A percentile compares a stretch with the other conserved stretches of the same genome.
Conservation (phyloP, 78 protist species). For the slime mould (Dictyostelium discoideum) region dicty_2.7 NC_007091.3:1487501-1488000, state of each 20-base stretch:
- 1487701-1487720: too few relatives aligned
- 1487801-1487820: too few relatives aligned
- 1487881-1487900: conserved; percentile 80
- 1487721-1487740: too few relatives aligned
- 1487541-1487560: conserved; percentile 93
- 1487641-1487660: too few relatives aligned
- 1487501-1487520: conserved; percentile 96
- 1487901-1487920: conserved; percentile 93
- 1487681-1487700: neutral
- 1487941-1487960: conserved; percentile 79
- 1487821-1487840: too few relatives aligned
- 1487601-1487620: conserved; percentile 63
- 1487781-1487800: too few relatives aligned
- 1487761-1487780: too few relatives aligned
- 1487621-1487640: too few relatives aligned
- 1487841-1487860: too few relatives aligned
- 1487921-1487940: conserved; percentile 92
- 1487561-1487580: conserved; percentile 82
- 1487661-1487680: too few relatives aligned
- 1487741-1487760: too few relatives aligned
- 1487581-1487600: conserved; percentile 75
- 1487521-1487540: conserved; percentile 96
- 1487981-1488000: neutral
- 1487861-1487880: neutral
- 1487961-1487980: neutral